These are phyloP conservation scores for Blastomyces gilchristii DNA, from an alignment of 2,329 filamentous ascomycete species.

Conservation along the genomic window DNA sequence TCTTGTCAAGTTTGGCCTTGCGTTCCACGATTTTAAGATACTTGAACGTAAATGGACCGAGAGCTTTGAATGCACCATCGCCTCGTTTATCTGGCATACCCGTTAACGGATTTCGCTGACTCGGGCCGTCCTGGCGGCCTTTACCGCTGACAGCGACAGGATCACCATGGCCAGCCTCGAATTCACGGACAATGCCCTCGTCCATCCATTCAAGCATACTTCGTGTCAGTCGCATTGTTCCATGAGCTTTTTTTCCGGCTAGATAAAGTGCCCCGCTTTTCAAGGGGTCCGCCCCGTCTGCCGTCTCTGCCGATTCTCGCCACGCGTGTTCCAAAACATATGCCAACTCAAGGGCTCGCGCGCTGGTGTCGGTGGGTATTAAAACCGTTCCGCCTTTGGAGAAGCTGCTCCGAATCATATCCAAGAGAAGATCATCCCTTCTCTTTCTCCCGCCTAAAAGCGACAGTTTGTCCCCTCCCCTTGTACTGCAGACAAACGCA, in stretches of 20 bases:
- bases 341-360: constrained; percentile 81
- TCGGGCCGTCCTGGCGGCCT: constrained; percentile 33
- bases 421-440: constrained; percentile 74
- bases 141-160: constrained; percentile 24
- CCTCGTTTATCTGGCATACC: constrained; percentile 32
- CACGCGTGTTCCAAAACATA: constrained; percentile 90
- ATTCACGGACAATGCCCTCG: constrained; percentile 83
- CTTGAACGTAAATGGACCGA: constrained; percentile 80
- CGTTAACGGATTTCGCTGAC: constrained; percentile 20
- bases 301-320: constrained; percentile 53
- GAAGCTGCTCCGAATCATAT: constrained; percentile 69
- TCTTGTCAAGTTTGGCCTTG: constrained; percentile 64
- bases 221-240: constrained; percentile 79
- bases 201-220: constrained; percentile 99
- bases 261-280: constrained; percentile 58
- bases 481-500: constrained; percentile 82
- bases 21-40: constrained; percentile 75
- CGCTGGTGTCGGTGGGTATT: constrained; percentile 89
- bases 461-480: constrained; percentile 62
- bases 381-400: constrained; percentile 78
- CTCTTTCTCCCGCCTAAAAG: constrained; percentile 63
- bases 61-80: constrained; percentile 29
- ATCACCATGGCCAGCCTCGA: constrained; percentile 54
- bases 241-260: constrained; percentile 74
- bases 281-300: constrained; percentile 43